Base-by-base conservation (phyloP, 2,329 filamentous ascomycete genomes). In the Sporothrix mexicana region DNA sequence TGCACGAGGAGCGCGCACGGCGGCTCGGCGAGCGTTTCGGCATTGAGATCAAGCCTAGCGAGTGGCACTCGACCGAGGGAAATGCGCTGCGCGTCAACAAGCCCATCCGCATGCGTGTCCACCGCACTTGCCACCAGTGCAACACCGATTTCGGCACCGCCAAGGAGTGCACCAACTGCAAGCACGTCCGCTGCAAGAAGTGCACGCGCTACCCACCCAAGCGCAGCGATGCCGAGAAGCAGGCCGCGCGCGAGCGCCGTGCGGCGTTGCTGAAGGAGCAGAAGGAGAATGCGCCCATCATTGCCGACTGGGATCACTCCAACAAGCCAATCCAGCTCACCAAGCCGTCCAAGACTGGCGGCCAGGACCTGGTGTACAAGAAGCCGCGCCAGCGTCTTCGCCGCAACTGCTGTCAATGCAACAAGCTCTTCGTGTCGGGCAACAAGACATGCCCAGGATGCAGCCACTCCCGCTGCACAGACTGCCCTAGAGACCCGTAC, bases 111-210 rank as follows among this genome's bases (percentile, higher is more conserved):
- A 92, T 95, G 88, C 90, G 92, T 71, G 88, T 94, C 70, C 92
- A 93, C 80, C 89, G 91, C 76, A 91, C 88, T 75, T 98, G 95
- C 81, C 95, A 97, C 82, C 87, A 88, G 76, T 98, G 95, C 84
- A 88, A 90, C 73, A 88, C 91, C 15, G 88, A 88, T 30, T 97
- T 95, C 80, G 91, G 92, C 72, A 81, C 87, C 23, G 88, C 91
- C 77, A 94, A 91, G 82, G 85, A 91, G 74, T 97, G 95, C 82
- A 81, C 86, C 76, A 88, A 88, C 76, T 98, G 95, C 83, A 87
- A 92, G 77, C 95, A 98, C 82, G 85, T 85, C 64, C 89, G 93
- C 76, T 98, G 95, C 87, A 92, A 89, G 79, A 90, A 92, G 78
- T 98, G 95, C 80, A 88, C 90, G 41, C 90, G 93, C 72, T 89